phyloP scores from a whole-genome alignment of 2,329 filamentous ascomycete genomes.

The Ophidiomyces ophidiicola region DNA sequence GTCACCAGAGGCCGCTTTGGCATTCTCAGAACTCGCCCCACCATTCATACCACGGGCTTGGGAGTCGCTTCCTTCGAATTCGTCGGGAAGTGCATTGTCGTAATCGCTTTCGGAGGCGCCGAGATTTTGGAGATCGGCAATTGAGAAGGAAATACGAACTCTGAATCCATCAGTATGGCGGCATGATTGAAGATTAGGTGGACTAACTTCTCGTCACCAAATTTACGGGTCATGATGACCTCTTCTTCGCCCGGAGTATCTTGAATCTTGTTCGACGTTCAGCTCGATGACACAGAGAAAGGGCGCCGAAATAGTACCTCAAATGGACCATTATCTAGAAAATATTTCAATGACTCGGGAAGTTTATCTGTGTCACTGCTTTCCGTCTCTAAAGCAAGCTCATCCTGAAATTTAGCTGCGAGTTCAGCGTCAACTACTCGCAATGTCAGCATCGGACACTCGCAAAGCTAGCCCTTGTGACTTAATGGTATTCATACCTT shows the following conservation, averaged over 20 bases:
- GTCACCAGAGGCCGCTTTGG: constrained; percentile 46
- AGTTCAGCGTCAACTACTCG: constrained; percentile 60
- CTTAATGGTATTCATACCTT: no score
- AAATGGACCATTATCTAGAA: constrained; percentile 74
- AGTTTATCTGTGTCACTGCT: constrained; percentile 60
- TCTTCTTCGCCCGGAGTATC: constrained; percentile 79
- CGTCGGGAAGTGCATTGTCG: constrained; percentile 47
- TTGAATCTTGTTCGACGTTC: constrained; percentile 38
- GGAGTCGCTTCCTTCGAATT: constrained; percentile 43
- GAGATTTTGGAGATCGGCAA: constrained; percentile 64
- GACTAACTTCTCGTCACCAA: constrained; percentile 74
- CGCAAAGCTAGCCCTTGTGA: no score
- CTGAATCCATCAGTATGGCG: constrained; percentile 28
- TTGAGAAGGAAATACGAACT: constrained; percentile 72
- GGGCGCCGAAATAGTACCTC: constrained; percentile 42
- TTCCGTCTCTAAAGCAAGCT: constrained; percentile 72
- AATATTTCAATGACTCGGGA: constrained; percentile 71
- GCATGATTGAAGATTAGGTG: neutral
- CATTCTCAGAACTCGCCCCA: constrained; percentile 38
- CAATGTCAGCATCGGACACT: neutral
- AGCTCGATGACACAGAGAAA: neutral
- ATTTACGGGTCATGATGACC: constrained; percentile 68
- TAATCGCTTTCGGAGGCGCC: constrained; percentile 48
- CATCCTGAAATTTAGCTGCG: constrained; percentile 69
- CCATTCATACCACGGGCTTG: constrained; percentile 45